Percentiles rank a stretch among this genome's conserved stretches.
These are phyloP conservation scores for Linaria vulgaris DNA, from an alignment of 257 asterid genomes.

Conservation along the genomic window DNA sequence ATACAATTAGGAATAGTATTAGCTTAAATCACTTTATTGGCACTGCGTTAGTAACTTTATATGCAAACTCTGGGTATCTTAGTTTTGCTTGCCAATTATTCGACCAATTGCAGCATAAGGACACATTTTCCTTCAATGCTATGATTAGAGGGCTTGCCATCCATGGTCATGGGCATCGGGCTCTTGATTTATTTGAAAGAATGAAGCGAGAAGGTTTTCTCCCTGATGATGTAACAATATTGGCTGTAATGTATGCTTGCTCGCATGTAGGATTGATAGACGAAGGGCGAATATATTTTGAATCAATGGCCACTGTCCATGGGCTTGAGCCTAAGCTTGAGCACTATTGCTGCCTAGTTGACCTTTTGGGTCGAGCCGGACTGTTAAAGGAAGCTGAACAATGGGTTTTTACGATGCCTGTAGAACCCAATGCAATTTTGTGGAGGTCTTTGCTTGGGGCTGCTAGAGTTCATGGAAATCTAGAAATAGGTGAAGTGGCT, in stretches of 20 bases:
- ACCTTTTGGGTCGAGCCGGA: conserved; percentile 69
- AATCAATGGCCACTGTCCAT: conserved; percentile 41
- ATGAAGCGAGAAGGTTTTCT: conserved; percentile 43
- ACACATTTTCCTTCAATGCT: conserved; percentile 58
- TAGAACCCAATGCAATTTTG: conserved; percentile 53
- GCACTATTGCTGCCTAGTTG: conserved; percentile 71
- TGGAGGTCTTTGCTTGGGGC: conserved; percentile 71
- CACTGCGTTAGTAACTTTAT: conserved; percentile 56
- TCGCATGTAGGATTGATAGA: conserved; percentile 68
- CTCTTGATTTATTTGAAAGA: conserved; percentile 49
- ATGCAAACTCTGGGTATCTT: conserved; percentile 58
- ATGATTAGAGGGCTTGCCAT: conserved; percentile 72
- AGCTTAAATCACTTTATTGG: conserved; percentile 48
- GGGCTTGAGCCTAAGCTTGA: conserved; percentile 56
- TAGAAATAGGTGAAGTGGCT: conserved; percentile 51
- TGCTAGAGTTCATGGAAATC: conserved; percentile 58
- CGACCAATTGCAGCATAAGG: conserved; percentile 40
- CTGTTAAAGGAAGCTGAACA: conserved; percentile 53
- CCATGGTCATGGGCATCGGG: conserved; percentile 55
- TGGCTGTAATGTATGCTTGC: conserved; percentile 64
- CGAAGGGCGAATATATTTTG: conserved; percentile 51
- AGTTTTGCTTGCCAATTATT: conserved; percentile 49
- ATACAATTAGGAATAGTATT: conserved; percentile 37
- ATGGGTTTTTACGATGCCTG: conserved; percentile 40
- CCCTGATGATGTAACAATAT: conserved; percentile 53